Evolutionary conservation across 495 filamentous ascomycete species (phyloP), one percentile per base, ranked within the genome.

Genomic region (Penicillium daleae): DNA sequence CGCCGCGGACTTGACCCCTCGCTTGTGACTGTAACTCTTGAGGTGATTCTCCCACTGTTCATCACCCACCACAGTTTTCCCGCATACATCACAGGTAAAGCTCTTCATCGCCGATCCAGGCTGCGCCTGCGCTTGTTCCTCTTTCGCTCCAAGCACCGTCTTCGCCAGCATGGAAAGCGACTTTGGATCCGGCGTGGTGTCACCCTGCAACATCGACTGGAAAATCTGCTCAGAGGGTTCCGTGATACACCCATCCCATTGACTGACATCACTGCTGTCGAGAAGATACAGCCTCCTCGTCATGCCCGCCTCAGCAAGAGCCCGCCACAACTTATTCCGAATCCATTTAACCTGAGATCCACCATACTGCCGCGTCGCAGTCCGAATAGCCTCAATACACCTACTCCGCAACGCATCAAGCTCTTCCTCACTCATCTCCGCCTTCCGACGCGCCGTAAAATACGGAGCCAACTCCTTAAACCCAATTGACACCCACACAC

Each of bases 401-500:
- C 76, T 62, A 33, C 59, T 27, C 50, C 74, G 82, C 55, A 86
- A 61, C 0, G 64, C 62, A 55, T 80, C 71, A 1, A 86, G 66
- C 27, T 86, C 78, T 42, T 74, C 64, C 26, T 75, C 67, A 27
- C 70, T 74, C 2, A 57, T 51, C 0, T 67, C 63, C 2, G 66
- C 77, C 10, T 78, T 62, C 42, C 76, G 64, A 27, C 86, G 62
- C 7, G 86, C 84, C 4, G 78, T 61, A 22, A 93, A 78, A 62
- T 91, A 97, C 0, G 83, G 80, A 54, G 89, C 80, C 71, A 97
- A 86, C 72, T 99, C 92, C 68, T 95, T 96, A 73, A 92, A 97
- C 0, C 96, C 96, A 66, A 99, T 98, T 12, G 93, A 94, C 54
- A 95, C 87, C 92, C 93, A 98, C 15, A 98, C 95, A 3, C 96